A percentile compares a stretch with the other conserved stretches of the same genome.
Evolutionary conservation across 495 filamentous ascomycete genomes (phyloP).

Genomic region (Podospora appendiculata): DNA sequence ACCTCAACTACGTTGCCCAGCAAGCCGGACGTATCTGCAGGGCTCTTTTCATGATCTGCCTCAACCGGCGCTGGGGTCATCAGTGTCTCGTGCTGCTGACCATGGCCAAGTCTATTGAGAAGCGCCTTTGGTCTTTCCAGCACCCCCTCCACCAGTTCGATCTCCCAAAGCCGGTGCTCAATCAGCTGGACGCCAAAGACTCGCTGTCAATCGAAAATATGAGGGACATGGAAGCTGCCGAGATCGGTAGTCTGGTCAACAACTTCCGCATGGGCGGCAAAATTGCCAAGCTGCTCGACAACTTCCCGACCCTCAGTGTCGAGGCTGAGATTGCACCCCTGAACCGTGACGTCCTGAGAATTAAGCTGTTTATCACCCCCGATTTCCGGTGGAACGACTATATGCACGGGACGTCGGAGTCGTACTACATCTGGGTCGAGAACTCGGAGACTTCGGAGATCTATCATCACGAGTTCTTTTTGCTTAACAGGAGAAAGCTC

Average conservation of each 20-base stretch:
- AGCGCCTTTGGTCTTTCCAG: constrained; percentile 86
- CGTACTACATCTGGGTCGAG: constrained; percentile 98
- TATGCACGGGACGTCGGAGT: constrained; percentile 89
- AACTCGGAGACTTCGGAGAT: constrained; percentile 97
- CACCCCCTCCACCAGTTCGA: constrained; percentile 96
- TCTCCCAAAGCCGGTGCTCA: constrained; percentile 71
- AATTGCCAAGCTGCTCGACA: constrained; percentile 72
- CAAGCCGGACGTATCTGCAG: constrained; percentile 92
- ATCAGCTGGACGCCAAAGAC: constrained; percentile 72
- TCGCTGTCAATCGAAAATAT: constrained; percentile 70
- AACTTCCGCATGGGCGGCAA: constrained; percentile 78
- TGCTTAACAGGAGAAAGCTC: constrained; percentile 79
- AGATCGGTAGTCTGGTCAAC: constrained; percentile 88
- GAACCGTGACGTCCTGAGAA: constrained; percentile 86
- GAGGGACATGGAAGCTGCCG: constrained; percentile 82
- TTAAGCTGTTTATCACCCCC: constrained; percentile 75
- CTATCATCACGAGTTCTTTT: constrained; percentile 96
- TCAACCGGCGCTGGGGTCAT: constrained; percentile 90
- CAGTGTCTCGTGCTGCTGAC: constrained; percentile 85
- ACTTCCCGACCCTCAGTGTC: constrained; percentile 84
- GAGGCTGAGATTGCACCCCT: constrained; percentile 93
- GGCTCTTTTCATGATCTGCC: constrained; percentile 92
- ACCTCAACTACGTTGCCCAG: constrained; percentile 90
- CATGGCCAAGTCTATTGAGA: constrained; percentile 93
- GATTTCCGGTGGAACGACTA: constrained; percentile 95